Conservation (phyloP, 768 basidiomycete genomes). For the Suillus subluteus region DNA sequence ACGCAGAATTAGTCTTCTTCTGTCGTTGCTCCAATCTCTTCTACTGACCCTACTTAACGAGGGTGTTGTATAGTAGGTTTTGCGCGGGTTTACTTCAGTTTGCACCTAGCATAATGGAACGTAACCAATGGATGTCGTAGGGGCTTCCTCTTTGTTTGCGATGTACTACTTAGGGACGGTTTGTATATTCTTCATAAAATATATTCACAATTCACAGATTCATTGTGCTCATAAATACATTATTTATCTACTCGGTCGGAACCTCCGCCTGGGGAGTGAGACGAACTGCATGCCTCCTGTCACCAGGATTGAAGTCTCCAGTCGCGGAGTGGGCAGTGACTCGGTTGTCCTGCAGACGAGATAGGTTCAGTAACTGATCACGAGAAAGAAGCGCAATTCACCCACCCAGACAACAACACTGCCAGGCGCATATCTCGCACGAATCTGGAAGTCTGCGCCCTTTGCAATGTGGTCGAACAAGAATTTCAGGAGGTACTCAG, state of each 20-base stretch:
- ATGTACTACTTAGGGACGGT: slow-evolving; percentile 7
- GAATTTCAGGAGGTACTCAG: slow-evolving; percentile 57
- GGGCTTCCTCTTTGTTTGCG: slow-evolving; percentile 3
- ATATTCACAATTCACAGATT: background rate
- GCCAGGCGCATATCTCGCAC: slow-evolving; percentile 53
- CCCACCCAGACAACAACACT: slow-evolving; percentile 61
- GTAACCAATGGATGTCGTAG: background rate
- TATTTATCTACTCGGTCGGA: slow-evolving; percentile 35
- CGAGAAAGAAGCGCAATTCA: slow-evolving; percentile 1
- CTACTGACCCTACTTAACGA: slow-evolving; percentile 4
- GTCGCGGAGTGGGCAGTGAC: slow-evolving; percentile 51
- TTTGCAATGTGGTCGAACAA: slow-evolving; percentile 56
- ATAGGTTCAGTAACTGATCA: slow-evolving; percentile 5
- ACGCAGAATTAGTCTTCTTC: background rate
- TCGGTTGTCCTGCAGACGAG: slow-evolving; percentile 45
- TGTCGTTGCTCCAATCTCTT: slow-evolving; percentile 4
- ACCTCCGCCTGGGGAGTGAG: slow-evolving; percentile 54
- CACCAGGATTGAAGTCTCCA: slow-evolving; percentile 40
- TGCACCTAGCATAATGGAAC: slow-evolving; percentile 8
- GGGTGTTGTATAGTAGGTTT: slow-evolving; percentile 5
- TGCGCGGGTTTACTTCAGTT: slow-evolving; percentile 1
- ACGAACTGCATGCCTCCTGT: slow-evolving; percentile 49
- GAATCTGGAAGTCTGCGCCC: slow-evolving; percentile 53
- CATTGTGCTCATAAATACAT: background rate
- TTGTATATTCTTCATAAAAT: slow-evolving; percentile 5